Conservation (phyloP, 345 rosid species). For the Barbarea vulgaris region DNA sequence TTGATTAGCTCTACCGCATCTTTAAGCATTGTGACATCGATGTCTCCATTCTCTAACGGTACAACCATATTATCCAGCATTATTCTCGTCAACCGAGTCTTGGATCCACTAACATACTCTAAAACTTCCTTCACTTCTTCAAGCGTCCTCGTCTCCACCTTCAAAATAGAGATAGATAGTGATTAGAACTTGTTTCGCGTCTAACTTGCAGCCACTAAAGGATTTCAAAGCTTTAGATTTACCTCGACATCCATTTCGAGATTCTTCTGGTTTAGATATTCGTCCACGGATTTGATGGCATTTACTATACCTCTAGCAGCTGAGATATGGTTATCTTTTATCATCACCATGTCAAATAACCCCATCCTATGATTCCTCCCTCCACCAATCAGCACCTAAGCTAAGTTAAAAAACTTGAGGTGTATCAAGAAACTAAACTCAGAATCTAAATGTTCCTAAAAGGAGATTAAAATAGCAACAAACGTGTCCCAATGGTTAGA, state of each 20-base stretch:
- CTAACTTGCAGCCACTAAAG: neutral
- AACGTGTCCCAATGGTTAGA: neutral
- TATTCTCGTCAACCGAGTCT: constrained; percentile 73
- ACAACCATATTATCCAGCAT: constrained; percentile 97
- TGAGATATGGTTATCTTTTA: constrained; percentile 96
- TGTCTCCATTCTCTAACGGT: constrained; percentile 79
- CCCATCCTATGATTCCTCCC: constrained; percentile 96
- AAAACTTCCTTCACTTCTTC: constrained; percentile 82
- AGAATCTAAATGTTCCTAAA: constrained; percentile 3
- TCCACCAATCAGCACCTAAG: constrained; percentile 92
- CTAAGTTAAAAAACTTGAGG: constrained; percentile 27
- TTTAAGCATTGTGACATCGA: constrained; percentile 85
- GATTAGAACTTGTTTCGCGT: neutral
- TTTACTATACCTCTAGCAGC: constrained; percentile 81
- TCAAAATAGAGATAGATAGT: neutral
- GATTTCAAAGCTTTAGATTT: constrained; percentile 25
- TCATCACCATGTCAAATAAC: constrained; percentile 96
- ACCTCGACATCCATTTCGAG: constrained; percentile 97
- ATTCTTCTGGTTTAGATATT: constrained; percentile 61
- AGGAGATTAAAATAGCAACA: neutral
- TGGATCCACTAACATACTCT: constrained; percentile 54
- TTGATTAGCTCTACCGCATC: constrained; percentile 70
- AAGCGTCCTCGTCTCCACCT: constrained; percentile 93
- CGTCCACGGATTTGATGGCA: constrained; percentile 77
- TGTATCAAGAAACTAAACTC: constrained; percentile 31